These are phyloP conservation scores for Orbilia ellipsospora DNA, from an alignment of 2,329 filamentous ascomycete species.

Conservation along the genomic window DNA sequence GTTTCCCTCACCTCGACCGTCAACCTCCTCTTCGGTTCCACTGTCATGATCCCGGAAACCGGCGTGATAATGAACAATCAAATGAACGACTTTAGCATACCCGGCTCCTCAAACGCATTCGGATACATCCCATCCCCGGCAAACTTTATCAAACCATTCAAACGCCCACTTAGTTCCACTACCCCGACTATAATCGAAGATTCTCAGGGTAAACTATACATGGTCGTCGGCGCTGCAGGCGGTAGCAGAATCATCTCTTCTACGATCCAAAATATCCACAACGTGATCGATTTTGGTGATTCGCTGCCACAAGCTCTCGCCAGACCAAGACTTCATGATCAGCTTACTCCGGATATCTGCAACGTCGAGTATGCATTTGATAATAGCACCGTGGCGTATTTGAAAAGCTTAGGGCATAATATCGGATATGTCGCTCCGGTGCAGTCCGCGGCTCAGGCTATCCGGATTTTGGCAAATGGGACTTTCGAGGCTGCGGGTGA, in stretches of 20 bases:
- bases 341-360: slow-evolving; percentile 71
- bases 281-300: slow-evolving; percentile 70
- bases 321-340: slow-evolving; percentile 72
- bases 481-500: slow-evolving; percentile 82
- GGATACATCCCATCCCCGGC: slow-evolving; percentile 72
- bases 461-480: slow-evolving; percentile 72
- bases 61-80: slow-evolving; percentile 76
- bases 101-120: slow-evolving; percentile 72
- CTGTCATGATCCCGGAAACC: slow-evolving; percentile 74
- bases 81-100: slow-evolving; percentile 75
- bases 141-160: slow-evolving; percentile 75
- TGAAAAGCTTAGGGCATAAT: slow-evolving; percentile 70
- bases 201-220: slow-evolving; percentile 69
- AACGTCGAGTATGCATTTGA: slow-evolving; percentile 72
- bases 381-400: slow-evolving; percentile 71
- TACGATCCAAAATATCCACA: slow-evolving; percentile 73
- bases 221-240: slow-evolving; percentile 73
- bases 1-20: slow-evolving; percentile 75
- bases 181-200: slow-evolving; percentile 73
- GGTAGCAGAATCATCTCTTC: slow-evolving; percentile 75
- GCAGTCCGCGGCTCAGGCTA: slow-evolving; percentile 72
- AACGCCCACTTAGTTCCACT: slow-evolving; percentile 74
- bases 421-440: slow-evolving; percentile 71
- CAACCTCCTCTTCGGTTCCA: slow-evolving; percentile 74
- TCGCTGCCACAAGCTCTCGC: slow-evolving; percentile 69